Evolutionary conservation across 2,329 filamentous ascomycete species (phyloP).

Genomic region (Phialophora verrucosa): DNA sequence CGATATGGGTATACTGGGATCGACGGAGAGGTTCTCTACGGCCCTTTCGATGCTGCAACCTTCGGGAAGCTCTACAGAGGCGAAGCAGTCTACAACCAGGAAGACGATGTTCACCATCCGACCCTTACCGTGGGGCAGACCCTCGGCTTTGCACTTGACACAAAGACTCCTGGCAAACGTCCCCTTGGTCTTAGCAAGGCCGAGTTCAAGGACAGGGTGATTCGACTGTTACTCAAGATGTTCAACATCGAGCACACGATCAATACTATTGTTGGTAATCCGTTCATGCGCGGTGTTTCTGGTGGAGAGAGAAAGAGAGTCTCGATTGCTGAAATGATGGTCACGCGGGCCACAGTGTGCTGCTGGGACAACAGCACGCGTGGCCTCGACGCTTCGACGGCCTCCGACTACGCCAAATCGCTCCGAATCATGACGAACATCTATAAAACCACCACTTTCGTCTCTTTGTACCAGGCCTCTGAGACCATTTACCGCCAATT

Average conservation of each 20-base stretch:
- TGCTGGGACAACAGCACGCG: slow-evolving; percentile 79
- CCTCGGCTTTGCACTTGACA: slow-evolving; percentile 80
- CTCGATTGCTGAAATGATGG: slow-evolving; percentile 82
- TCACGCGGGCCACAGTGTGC: slow-evolving; percentile 72
- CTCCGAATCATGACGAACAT: slow-evolving; percentile 82
- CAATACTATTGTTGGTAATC: slow-evolving; percentile 82
- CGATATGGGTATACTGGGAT: slow-evolving; percentile 66
- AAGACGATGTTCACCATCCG: slow-evolving; percentile 84
- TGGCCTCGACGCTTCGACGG: slow-evolving; percentile 71
- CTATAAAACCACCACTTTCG: slow-evolving; percentile 82
- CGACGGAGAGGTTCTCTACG: slow-evolving; percentile 76
- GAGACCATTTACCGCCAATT: slow-evolving; percentile 81
- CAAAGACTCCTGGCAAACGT: slow-evolving; percentile 81
- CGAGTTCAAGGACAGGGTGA: slow-evolving; percentile 77
- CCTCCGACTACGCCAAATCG: slow-evolving; percentile 70
- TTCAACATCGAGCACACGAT: slow-evolving; percentile 91
- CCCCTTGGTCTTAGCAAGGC: slow-evolving; percentile 73
- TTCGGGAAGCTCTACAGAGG: slow-evolving; percentile 76
- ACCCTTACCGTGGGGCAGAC: slow-evolving; percentile 89
- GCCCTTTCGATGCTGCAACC: slow-evolving; percentile 71
- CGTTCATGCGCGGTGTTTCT: slow-evolving; percentile 78
- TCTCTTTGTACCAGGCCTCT: slow-evolving; percentile 83
- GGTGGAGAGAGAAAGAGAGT: slow-evolving; percentile 82
- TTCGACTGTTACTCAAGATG: slow-evolving; percentile 80
- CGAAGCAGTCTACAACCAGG: slow-evolving; percentile 83